Evolutionary conservation across 768 basidiomycete genomes (phyloP), one percentile per base, ranked within the genome.

Genomic region (Suillus placidus): DNA sequence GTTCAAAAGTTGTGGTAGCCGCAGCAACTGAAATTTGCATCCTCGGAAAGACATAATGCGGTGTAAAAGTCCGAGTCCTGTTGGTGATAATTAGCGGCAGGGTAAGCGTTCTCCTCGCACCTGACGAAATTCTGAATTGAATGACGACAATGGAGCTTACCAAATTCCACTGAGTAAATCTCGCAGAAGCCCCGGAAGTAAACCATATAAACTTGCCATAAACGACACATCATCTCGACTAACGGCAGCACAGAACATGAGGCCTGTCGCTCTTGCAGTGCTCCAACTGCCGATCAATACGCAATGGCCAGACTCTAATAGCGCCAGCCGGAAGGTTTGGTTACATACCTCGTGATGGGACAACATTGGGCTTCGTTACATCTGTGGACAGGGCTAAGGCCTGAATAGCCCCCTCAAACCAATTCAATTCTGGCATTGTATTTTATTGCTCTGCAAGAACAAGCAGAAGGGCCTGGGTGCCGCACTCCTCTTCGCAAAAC

Each of bases 61-160:
- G 57, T 40, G 38, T 18, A 40, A 56, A 18, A 14, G 37, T 26
- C 37, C 26, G 20, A 54, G 9, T n/a, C 20, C 18, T 60, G 38
- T 9, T 60, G 18, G 26, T 30, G 57, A 58, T 42, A 42, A 60
- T 42, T 43, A 60, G 38, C 26, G 40, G 30, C 58, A 60, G 58
- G 58, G 58, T 60, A 32, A 60, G 58, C 30, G 30, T 58, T 58
- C 38, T 58, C 57, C 57, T 58, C n/a, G 52, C 6, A 34, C 38
- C 38, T 18, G 38, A 58, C 5, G 38, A 38, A 13, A 37, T 38
- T 58, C 57, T 30, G 23, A 26, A 40, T 26, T 30, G 38, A 58
- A 58, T 58, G 57, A 18, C 18, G 16, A 18, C 37, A 56, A 38
- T 57, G 56, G n/a, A 57, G 35, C n/a, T 23, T 23, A 37, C n/a